Evolutionary conservation across 352 stramenopile genomes (phyloP), one percentile per base, ranked within the genome.

Genomic region (Saprolegnia diclina): DNA sequence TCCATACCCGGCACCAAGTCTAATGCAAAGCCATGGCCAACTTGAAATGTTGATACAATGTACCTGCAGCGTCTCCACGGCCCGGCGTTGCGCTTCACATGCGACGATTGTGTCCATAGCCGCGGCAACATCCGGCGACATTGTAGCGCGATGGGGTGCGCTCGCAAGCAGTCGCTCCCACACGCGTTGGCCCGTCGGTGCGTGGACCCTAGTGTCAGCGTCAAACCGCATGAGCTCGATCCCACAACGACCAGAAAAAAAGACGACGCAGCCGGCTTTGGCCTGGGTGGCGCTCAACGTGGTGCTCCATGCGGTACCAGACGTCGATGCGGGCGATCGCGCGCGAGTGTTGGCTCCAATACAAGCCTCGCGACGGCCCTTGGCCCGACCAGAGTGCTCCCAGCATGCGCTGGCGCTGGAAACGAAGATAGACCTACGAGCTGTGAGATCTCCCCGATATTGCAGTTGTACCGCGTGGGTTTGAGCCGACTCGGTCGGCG

Each of bases 291-390:
- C 32, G 57, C n/a, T n/a, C 18, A 5, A 65, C 40, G 9, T 53
- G 32, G 57, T 53, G 32, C 9, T 40, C 22, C 14, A 65, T 35
- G 40, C 57, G 57, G 26, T 26, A 53, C 57, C 57, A 65, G 6
- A 11, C 7, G 5, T 40, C 22, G 13, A 65, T 11, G 7, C 10
- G 59, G 21, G 29, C 45, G 5, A 65, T 11, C 7, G 57, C 32
- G 10, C 37, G 57, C 4, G 57, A 53, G 18, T 35, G 22, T 6
- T 35, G 19, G 37, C 32, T 40, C 13, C 6, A 11, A 65, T 26
- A 52, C 9, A 65, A 11, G 40, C 21, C 57, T 21, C 13, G 9
- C 22, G 57, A 46, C 18, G 57, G 57, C 1, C 37, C 57, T 14
- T 19, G 13, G 29, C 57, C 57, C 5, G 21, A 1, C 3, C 38